Percentiles rank a stretch among this genome's conserved stretches.
phyloP scores from a whole-genome alignment of 257 asterid genomes.

The Coffea canephora region DNA sequence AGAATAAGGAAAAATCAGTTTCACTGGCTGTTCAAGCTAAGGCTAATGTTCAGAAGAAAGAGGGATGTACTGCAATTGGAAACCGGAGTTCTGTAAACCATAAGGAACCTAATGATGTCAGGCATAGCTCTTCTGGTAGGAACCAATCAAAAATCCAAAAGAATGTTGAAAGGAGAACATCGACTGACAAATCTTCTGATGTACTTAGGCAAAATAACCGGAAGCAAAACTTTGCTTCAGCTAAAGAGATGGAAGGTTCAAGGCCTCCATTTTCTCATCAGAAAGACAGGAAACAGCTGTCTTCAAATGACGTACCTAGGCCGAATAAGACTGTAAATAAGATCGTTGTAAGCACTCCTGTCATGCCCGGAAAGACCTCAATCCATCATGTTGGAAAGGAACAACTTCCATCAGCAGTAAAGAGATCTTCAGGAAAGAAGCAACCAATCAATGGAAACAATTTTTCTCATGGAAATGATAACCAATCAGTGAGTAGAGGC shows the following conservation, averaged over 20 bases:
- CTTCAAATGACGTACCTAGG: conserved; percentile 38
- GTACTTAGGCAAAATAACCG: conserved; percentile 80
- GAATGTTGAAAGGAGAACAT: conserved; percentile 49
- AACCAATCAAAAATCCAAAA: conserved; percentile 44
- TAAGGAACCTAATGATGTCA: conserved; percentile 47
- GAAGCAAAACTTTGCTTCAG: conserved; percentile 71
- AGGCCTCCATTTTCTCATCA: conserved; percentile 43
- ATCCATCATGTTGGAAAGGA: conserved; percentile 58
- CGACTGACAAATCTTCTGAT: conserved; percentile 49
- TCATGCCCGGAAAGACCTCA: conserved; percentile 52
- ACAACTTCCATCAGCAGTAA: conserved; percentile 41
- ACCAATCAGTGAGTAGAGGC: conserved; percentile 27
- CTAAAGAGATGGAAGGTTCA: conserved; percentile 35
- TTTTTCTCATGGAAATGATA: conserved; percentile 39
- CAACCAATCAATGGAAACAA: conserved; percentile 27
- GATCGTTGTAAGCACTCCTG: conserved; percentile 49
- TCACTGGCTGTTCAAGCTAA: conserved; percentile 58
- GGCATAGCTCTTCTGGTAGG: conserved; percentile 30
- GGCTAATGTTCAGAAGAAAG: conserved; percentile 56
- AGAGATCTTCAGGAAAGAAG: conserved; percentile 49
- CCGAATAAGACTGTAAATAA: conserved; percentile 55
- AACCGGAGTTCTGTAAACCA: conserved; percentile 48
- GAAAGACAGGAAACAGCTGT: conserved; percentile 47
- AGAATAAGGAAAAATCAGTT: conserved; percentile 56
- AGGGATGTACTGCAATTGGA: conserved; percentile 38